A percentile compares a stretch with the other conserved stretches of the same genome.
These are phyloP conservation scores for Microbotryomycetes sp. DNA, from an alignment of 1,284 basidiomycete genomes.

Conservation along the genomic window DNA sequence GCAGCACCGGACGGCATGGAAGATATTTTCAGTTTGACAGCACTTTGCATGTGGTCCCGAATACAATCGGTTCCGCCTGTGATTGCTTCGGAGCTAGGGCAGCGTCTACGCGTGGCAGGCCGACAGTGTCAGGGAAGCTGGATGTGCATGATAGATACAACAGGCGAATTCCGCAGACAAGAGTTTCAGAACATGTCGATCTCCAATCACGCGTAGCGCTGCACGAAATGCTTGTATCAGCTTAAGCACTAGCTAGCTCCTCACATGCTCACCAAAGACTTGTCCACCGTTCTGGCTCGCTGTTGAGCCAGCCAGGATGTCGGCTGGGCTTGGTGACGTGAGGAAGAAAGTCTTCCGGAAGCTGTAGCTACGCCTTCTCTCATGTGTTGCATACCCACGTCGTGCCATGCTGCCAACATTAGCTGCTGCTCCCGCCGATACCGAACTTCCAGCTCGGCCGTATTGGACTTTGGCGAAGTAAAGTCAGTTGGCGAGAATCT, in stretches of 20 bases:
- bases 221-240: too few species aligned
- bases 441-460: slow-evolving; percentile 51
- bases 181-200: too few species aligned
- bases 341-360: slow-evolving; percentile 15
- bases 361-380: slow-evolving; percentile 47
- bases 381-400: slow-evolving; percentile 56
- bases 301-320: slow-evolving; percentile 58
- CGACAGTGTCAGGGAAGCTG: too few species aligned
- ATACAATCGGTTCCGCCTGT: too few species aligned
- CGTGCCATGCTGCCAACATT: slow-evolving; percentile 67
- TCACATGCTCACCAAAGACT: slow-evolving; percentile 9
- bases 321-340: slow-evolving; percentile 37
- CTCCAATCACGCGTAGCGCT: not conserved
- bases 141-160: too few species aligned
- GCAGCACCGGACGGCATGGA: too few species aligned
- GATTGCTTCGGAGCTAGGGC: too few species aligned
- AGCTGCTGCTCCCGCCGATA: slow-evolving; percentile 70
- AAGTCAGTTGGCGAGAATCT: not conserved
- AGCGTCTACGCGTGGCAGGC: too few species aligned
- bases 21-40: too few species aligned
- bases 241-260: too few species aligned
- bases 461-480: slow-evolving; percentile 37
- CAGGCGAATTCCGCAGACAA: too few species aligned
- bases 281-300: slow-evolving; percentile 42
- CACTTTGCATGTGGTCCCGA: too few species aligned